A percentile compares a stretch with the other conserved stretches of the same genome.
Conservation (phyloP, 805 yeast genomes). For the Starmerella etchellsii region DNA sequence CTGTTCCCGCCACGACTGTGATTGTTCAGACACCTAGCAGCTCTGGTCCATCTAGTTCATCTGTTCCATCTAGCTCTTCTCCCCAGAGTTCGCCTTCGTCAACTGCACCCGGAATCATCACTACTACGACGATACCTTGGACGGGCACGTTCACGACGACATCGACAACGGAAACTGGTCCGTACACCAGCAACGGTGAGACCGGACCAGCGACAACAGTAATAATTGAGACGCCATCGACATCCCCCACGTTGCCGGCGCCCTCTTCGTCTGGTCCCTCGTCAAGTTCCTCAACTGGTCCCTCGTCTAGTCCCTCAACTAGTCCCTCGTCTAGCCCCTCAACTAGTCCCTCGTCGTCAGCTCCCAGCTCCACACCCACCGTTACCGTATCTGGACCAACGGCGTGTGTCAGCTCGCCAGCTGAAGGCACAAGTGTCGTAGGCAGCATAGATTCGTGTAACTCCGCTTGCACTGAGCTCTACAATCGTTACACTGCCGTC, state of each 20-base stretch:
- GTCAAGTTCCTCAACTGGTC: no score
- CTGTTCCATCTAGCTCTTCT: no score
- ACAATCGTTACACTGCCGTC: neutral
- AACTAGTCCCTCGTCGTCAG: neutral
- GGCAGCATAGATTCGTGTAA: constrained; percentile 1
- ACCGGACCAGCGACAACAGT: no score
- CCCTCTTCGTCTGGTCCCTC: no score
- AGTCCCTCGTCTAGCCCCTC: no score
- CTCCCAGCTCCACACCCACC: neutral
- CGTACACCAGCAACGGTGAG: no score
- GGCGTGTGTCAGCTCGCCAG: constrained; percentile 1
- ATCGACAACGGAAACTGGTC: neutral
- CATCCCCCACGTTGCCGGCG: no score
- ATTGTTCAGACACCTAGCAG: neutral
- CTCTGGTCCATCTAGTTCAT: no score
- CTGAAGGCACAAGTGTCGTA: constrained; percentile 1
- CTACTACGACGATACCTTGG: neutral
- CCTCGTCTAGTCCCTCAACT: no score
- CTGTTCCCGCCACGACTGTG: neutral
- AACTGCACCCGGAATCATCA: neutral
- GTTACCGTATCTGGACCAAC: constrained; percentile 1
- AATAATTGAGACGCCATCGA: no score
- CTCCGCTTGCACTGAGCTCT: neutral
- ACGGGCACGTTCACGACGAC: neutral
- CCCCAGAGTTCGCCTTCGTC: no score